Percentiles rank a stretch among this genome's conserved stretches.
These are phyloP conservation scores for Saccharum officinarum DNA, from an alignment of 176 grass and related monocot species.

Conservation along the genomic window DNA sequence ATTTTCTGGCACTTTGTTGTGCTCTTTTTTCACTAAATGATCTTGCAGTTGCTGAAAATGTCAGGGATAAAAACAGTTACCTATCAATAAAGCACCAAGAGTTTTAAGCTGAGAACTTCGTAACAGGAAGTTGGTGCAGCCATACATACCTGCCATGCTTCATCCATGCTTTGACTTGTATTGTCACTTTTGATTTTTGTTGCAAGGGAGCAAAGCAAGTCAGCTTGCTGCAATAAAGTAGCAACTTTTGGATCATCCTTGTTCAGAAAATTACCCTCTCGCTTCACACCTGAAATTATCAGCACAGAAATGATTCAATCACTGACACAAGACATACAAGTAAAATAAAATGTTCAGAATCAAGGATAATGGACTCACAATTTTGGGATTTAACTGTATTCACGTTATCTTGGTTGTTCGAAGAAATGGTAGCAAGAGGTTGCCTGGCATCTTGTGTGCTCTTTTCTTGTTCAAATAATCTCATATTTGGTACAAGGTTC, in stretches of 20 bases:
- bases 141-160: conserved; percentile 92
- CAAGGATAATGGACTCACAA: conserved; percentile 19
- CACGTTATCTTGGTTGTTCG: conserved; percentile 28
- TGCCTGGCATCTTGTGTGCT: conserved; percentile 43
- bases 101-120: not conserved
- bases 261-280: conserved; percentile 60
- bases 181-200: conserved; percentile 78
- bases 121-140: not conserved
- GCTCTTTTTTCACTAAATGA: conserved; percentile 79
- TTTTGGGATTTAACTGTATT: conserved; percentile 34
- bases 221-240: conserved; percentile 82
- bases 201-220: conserved; percentile 82
- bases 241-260: conserved; percentile 86
- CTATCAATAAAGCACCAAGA: not conserved
- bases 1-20: conserved; percentile 49
- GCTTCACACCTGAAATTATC: conserved; percentile 55
- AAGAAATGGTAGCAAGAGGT: conserved; percentile 63
- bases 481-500: conserved; percentile 36
- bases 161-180: conserved; percentile 76
- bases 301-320: conserved; percentile 20
- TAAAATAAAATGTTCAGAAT: conserved; percentile 15
- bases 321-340: not conserved
- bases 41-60: conserved; percentile 67
- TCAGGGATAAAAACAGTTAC: conserved; percentile 10
- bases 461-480: conserved; percentile 43